Evolutionary conservation across 2,329 filamentous ascomycete species (phyloP).

Genomic region (Cryphonectria carpinicola): DNA sequence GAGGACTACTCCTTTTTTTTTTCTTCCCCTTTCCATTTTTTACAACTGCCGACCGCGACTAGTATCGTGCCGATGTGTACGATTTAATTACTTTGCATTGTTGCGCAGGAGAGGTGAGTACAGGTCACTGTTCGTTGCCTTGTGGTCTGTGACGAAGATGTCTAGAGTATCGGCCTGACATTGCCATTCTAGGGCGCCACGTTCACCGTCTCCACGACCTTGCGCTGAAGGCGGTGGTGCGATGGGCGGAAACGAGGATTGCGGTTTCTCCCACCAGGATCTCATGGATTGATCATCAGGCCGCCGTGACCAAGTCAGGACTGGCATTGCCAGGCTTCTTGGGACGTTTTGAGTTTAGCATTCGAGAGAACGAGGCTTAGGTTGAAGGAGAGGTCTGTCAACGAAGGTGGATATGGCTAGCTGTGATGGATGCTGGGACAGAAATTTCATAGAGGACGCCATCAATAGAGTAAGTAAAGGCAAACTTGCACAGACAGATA

Average conservation of each 20-base stretch:
- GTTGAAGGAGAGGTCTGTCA: neutral
- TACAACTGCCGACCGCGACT: too few species aligned
- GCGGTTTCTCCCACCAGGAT: neutral
- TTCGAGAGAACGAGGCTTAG: neutral
- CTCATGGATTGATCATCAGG: neutral
- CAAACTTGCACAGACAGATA: neutral
- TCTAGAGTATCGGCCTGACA: neutral
- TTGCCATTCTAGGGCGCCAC: neutral
- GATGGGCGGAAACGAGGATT: neutral
- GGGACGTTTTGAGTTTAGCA: neutral
- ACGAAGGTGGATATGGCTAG: neutral
- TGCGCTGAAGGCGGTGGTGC: neutral
- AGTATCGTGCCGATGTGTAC: neutral
- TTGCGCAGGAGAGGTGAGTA: neutral
- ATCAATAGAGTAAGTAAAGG: neutral
- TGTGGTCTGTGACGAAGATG: neutral
- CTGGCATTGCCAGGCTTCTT: neutral
- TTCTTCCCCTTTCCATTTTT: neutral
- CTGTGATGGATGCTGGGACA: neutral
- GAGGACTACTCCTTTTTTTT: neutral
- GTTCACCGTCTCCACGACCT: neutral
- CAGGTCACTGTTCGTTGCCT: neutral
- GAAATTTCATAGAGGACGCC: neutral
- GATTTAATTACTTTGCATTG: neutral
- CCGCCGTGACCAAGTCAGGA: neutral